Evolutionary conservation across 306 rosid species (phyloP).

Genomic region (Vicia sativa): DNA sequence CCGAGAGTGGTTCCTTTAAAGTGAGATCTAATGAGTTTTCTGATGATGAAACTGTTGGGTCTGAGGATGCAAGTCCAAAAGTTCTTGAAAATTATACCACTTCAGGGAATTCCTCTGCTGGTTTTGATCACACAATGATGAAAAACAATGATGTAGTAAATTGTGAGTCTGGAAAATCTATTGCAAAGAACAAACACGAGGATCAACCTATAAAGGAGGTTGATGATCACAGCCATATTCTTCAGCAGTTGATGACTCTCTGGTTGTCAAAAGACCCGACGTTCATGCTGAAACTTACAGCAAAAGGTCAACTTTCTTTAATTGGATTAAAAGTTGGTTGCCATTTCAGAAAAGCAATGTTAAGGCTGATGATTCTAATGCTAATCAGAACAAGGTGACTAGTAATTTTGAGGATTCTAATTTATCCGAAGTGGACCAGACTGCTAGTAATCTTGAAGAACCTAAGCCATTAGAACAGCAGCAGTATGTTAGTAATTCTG

Average conservation of each 20-base stretch:
- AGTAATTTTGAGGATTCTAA: slow-evolving; percentile 39
- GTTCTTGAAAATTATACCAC: slow-evolving; percentile 40
- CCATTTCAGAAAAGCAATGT: slow-evolving; percentile 47
- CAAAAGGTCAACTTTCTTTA: slow-evolving; percentile 46
- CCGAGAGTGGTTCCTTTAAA: slow-evolving; percentile 44
- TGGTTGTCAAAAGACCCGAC: slow-evolving; percentile 39
- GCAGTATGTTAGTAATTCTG: slow-evolving; percentile 33
- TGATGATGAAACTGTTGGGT: slow-evolving; percentile 36
- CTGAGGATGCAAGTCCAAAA: slow-evolving; percentile 37
- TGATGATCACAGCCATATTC: slow-evolving; percentile 43
- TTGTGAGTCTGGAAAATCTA: slow-evolving; percentile 38
- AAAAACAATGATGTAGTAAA: slow-evolving; percentile 25
- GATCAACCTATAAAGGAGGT: slow-evolving; percentile 44
- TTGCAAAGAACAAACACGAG: slow-evolving; percentile 31
- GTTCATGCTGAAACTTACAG: slow-evolving; percentile 38
- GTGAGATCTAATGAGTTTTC: slow-evolving; percentile 48
- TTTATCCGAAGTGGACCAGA: slow-evolving; percentile 45
- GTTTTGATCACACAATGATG: slow-evolving; percentile 31
- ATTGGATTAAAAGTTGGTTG: slow-evolving; percentile 50
- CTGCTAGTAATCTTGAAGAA: slow-evolving; percentile 28
- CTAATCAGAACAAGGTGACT: slow-evolving; percentile 34
- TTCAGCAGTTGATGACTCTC: slow-evolving; percentile 37
- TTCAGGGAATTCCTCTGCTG: slow-evolving; percentile 37
- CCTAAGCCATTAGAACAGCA: slow-evolving; percentile 43
- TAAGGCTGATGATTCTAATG: slow-evolving; percentile 38